Evolutionary conservation across 768 basidiomycete species (phyloP).

Genomic region (Chalciporus sphaerocephalus): DNA sequence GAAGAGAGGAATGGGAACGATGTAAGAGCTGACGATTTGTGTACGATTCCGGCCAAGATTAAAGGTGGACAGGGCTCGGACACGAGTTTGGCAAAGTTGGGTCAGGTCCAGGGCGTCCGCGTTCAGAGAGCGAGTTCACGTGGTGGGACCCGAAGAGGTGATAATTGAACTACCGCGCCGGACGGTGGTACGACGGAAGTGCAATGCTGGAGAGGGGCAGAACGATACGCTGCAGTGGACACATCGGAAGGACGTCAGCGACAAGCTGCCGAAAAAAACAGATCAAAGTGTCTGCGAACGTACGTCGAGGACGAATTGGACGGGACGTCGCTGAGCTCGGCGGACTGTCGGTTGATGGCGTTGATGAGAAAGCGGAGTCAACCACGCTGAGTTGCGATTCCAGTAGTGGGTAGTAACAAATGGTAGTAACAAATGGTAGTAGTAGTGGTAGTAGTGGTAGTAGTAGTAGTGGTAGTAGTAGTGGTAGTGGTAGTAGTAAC

Average conservation of each 20-base stretch:
- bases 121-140: constrained; percentile 32
- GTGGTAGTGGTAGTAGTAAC: too few relatives aligned
- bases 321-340: constrained; percentile 35
- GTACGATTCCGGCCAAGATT: constrained; percentile 33
- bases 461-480: too few relatives aligned
- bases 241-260: constrained; percentile 29
- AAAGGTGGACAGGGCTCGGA: constrained; percentile 31
- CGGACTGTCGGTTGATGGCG: constrained; percentile 30
- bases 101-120: constrained; percentile 26
- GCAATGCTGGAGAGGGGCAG: constrained; percentile 4
- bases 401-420: too few relatives aligned
- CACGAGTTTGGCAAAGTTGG: constrained; percentile 37
- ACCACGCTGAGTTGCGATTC: constrained; percentile 28
- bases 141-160: constrained; percentile 33
- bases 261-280: constrained; percentile 2
- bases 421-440: too few relatives aligned
- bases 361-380: constrained; percentile 19
- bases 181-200: constrained; percentile 20
- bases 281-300: constrained; percentile 21
- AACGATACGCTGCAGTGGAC: constrained; percentile 7
- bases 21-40: constrained; percentile 26
- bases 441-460: too few relatives aligned
- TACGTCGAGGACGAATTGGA: constrained; percentile 19
- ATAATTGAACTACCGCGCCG: constrained; percentile 12
- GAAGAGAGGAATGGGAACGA: constrained; percentile 16